Evolutionary conservation across 1,284 basidiomycete genomes (phyloP), one percentile per base, ranked within the genome.

Genomic region (Boletus holoroseus): DNA sequence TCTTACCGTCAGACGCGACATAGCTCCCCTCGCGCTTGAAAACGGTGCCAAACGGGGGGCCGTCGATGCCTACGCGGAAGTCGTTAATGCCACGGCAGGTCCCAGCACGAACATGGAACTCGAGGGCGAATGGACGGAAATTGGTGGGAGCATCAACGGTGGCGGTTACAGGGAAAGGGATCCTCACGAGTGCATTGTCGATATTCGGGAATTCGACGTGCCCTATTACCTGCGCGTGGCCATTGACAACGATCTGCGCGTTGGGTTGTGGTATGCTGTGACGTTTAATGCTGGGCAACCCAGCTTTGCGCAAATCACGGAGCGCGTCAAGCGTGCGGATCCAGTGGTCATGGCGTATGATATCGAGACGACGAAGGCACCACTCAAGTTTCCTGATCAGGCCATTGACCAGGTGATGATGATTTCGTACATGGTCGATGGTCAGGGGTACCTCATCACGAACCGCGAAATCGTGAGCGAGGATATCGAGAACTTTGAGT

Each of bases 301-400:
- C 13, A 74, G 73, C n/a, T 83, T 98, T 67, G 73, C 71, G 40
- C 81, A 74, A 38, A 80, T 98, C 51, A 72, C 76, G 11, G 89
- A 94, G 58, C 83, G 93, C 55, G 94, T 99, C 56, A 95, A 97
- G 70, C 94, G 96, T 82, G 94, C 96, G 30, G 96, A 99, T 64
- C 96, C 96, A 0, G 94, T 99, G 44, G 94, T 99, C 51, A 91
- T 99, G 90, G 96, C 96, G 0, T 99, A 82, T 70, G 96, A 99
- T 82, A 99, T 99, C 64, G 96, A 99, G 73, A 96, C 93, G 26
- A 94, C 94, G 1, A 99, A 99, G 72, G 90, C 93, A 42, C 96
- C 96, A 12, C 84, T 99, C 66, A 99, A 99, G 71, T 99, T 99
- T 67, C 96, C 96, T 1, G 96, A 99, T 73, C 89, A 93, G 59